Conservation (phyloP, 23 red algal genomes). For the Gracilaria gracilis region DNA sequence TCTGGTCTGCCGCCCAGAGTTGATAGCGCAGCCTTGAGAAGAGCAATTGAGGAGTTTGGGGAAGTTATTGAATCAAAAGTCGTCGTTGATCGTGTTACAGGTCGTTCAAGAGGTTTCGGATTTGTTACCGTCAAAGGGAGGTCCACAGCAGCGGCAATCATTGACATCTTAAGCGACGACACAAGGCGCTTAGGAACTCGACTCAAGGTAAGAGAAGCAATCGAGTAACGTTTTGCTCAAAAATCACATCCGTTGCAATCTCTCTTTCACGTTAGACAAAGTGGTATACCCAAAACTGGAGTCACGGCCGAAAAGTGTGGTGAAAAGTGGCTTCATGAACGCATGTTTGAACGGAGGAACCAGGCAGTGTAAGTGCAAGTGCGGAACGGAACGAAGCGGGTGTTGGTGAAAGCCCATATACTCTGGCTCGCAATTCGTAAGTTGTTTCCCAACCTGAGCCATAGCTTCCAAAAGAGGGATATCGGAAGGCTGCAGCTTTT, state of each 20-base stretch:
- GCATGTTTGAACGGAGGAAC: constrained; percentile 30
- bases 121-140: constrained; percentile 72
- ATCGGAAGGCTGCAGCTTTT: constrained; percentile 22
- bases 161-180: constrained; percentile 64
- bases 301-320: neutral
- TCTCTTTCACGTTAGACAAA: constrained; percentile 19
- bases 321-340: neutral
- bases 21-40: constrained; percentile 41
- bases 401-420: constrained; percentile 52
- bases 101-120: constrained; percentile 78
- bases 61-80: constrained; percentile 57
- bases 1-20: constrained; percentile 33
- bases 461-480: constrained; percentile 34
- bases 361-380: constrained; percentile 50
- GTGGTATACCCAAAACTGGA: constrained; percentile 7
- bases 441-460: constrained; percentile 19
- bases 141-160: constrained; percentile 41
- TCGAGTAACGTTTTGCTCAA: neutral
- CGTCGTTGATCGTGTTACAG: constrained; percentile 64
- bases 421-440: constrained; percentile 19
- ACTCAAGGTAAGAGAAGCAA: constrained; percentile 43
- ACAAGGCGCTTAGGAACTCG: neutral
- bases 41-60: constrained; percentile 61
- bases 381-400: constrained; percentile 50
- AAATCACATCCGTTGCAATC: neutral